Evolutionary conservation across 2,329 filamentous ascomycete species (phyloP).

Genomic region (Xylariaceae sp.): DNA sequence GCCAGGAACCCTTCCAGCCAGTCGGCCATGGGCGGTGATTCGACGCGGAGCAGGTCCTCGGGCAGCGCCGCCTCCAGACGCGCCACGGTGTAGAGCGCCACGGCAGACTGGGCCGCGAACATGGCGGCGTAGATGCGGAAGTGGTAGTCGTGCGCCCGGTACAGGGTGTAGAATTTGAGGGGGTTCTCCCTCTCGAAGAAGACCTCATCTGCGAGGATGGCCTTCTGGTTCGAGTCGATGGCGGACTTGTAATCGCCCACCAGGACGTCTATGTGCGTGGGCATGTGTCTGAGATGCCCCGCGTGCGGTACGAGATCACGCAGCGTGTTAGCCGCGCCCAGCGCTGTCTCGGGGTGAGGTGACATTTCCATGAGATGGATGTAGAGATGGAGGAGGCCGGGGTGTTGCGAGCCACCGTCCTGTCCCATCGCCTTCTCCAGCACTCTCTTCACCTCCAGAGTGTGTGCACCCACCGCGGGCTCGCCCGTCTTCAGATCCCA

Average conservation of each 20-base stretch:
- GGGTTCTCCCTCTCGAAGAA: conserved; percentile 55
- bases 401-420: conserved; percentile 49
- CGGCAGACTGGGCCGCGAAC: conserved; percentile 61
- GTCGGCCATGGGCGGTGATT: conserved; percentile 70
- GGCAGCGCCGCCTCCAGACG: conserved; percentile 59
- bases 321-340: conserved; percentile 56
- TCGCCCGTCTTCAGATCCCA: conserved; percentile 57
- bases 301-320: conserved; percentile 62
- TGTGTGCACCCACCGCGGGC: conserved; percentile 49
- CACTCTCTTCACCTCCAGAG: conserved; percentile 51
- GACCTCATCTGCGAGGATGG: conserved; percentile 62
- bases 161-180: conserved; percentile 71
- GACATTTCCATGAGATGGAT: conserved; percentile 80
- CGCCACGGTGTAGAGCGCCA: conserved; percentile 56
- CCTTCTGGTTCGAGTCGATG: conserved; percentile 60
- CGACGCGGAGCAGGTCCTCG: conserved; percentile 55
- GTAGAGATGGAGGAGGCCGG: conserved; percentile 68
- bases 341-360: conserved; percentile 54
- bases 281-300: conserved; percentile 72
- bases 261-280: conserved; percentile 68
- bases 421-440: conserved; percentile 53
- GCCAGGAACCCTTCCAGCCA: conserved; percentile 69
- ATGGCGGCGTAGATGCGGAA: conserved; percentile 73
- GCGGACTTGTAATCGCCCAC: conserved; percentile 65
- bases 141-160: conserved; percentile 69